A percentile compares a stretch with the other conserved stretches of the same genome.
Conservation (phyloP, 305 asterid genomes). For the Lippia alba region DNA sequence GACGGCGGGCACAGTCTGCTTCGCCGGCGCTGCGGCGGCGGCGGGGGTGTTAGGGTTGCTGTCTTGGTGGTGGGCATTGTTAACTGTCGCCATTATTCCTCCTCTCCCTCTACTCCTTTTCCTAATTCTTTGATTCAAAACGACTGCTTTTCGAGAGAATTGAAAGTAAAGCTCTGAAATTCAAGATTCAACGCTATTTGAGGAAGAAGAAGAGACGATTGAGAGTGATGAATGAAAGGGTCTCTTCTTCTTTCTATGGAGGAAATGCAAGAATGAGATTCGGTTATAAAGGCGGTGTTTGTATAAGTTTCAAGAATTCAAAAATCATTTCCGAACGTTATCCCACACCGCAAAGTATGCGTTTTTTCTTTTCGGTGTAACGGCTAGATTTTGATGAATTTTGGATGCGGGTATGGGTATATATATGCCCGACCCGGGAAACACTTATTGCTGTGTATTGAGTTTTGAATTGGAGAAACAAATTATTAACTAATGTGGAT, state of each 20-base stretch:
- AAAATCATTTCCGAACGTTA: constrained; percentile 45
- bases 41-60: constrained; percentile 55
- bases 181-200: constrained; percentile 31
- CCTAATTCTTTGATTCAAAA: too few species aligned
- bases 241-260: constrained; percentile 37
- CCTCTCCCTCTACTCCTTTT: too few species aligned
- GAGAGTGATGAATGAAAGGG: background rate
- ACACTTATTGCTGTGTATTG: too few species aligned
- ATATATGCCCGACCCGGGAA: too few species aligned
- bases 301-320: constrained; percentile 25
- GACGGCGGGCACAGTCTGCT: constrained; percentile 58
- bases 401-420: too few species aligned
- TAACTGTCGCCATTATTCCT: constrained; percentile 49
- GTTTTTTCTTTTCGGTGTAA: constrained; percentile 25
- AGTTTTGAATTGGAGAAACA: too few species aligned
- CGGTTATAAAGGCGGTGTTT: constrained; percentile 19
- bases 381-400: constrained; percentile 56
- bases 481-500: too few species aligned
- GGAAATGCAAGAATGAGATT: background rate
- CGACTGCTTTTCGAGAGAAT: too few species aligned
- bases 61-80: constrained; percentile 49
- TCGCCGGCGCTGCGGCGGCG: constrained; percentile 47
- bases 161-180: constrained; percentile 23
- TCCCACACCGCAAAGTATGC: constrained; percentile 10
- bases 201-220: constrained; percentile 35